Evolutionary conservation across 176 grass and related monocot genomes (phyloP).

Genomic region (Pharus latifolius): DNA sequence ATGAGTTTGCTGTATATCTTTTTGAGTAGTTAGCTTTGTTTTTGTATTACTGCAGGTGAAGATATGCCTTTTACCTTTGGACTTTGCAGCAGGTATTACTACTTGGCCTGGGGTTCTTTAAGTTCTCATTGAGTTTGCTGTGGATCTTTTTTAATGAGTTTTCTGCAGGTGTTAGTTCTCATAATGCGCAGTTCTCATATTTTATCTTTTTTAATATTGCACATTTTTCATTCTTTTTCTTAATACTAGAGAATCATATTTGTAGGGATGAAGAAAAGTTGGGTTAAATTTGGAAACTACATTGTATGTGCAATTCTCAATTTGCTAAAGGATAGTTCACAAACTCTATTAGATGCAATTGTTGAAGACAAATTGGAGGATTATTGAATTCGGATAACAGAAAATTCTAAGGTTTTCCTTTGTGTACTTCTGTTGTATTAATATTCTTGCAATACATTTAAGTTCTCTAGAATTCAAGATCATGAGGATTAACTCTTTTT

Average conservation of each 20-base stretch:
- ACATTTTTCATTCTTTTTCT: neutral
- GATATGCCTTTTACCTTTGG: slow-evolving; percentile 57
- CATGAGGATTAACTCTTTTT: neutral
- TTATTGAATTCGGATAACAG: slow-evolving; percentile 42
- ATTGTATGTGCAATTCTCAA: slow-evolving; percentile 19
- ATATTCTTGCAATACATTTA: slow-evolving; percentile 2
- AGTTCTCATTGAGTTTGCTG: too few relatives aligned
- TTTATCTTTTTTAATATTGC: neutral
- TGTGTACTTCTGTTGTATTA: neutral
- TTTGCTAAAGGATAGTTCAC: slow-evolving; percentile 32
- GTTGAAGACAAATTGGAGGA: slow-evolving; percentile 16
- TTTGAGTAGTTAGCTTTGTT: neutral
- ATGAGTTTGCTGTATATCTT: neutral
- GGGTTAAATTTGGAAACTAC: slow-evolving; percentile 21
- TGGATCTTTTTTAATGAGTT: too few relatives aligned
- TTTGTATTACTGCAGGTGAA: slow-evolving; percentile 32
- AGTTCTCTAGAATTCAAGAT: neutral
- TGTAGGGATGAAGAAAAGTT: slow-evolving; percentile 38
- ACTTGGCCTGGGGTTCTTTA: too few relatives aligned
- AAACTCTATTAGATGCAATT: slow-evolving; percentile 28
- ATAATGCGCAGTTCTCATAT: neutral
- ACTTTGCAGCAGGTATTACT: slow-evolving; percentile 41
- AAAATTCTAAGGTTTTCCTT: slow-evolving; percentile 52
- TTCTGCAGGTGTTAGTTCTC: too few relatives aligned
- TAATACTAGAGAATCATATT: neutral